Base-by-base conservation (phyloP, 2,329 filamentous ascomycete species). In the Aspergillus phoenicis region DNA sequence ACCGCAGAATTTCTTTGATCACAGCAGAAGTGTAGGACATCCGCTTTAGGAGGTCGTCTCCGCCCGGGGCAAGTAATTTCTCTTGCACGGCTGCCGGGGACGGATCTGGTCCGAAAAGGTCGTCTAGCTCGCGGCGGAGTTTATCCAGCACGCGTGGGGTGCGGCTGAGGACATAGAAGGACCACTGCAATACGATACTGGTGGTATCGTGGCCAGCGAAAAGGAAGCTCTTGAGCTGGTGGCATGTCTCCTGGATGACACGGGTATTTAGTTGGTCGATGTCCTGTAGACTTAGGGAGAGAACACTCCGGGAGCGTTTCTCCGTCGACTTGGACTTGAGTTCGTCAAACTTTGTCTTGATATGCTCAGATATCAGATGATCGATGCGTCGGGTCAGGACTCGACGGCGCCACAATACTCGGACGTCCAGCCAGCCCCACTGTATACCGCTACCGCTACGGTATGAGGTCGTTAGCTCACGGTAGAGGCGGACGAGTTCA, bases 1-100 rank as follows among this genome's bases (percentile, higher is more conserved):
- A 66, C 0, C 85, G 78, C 2, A 87, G 75, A 0, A 78, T 77
- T 68, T 87, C 85, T 59, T 84, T 84, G 62, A 85, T 79, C 1
- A 85, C 78, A 22, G 83, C 83, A 1, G 76, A 75, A 1, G 83
- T 84, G 67, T 84, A 85, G 0, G 78, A 73, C 41, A 87, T 63
- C 3, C 43, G 75, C 36, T 79, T 73, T 64, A 83, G 83, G 38
- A 85, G 72, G 2, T 73, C 33, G 73, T 71, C 15, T 77, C 79
- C 13, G 77, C 79, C 5, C 71, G 66, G 39, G 69, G 70, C 43
- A 82, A 74, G 13, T 69, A 71, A 30, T 54, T 60, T 63, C 2
- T 61, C 39, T n/a, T 60, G 52, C 2, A 64, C 45, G 1, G 74
- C 75, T 0, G 73, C 76, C 1, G 70, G 68, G 2, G 74, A 67